phyloP scores from a whole-genome alignment of 441 rosid genomes.

The Pelargonium australe region DNA sequence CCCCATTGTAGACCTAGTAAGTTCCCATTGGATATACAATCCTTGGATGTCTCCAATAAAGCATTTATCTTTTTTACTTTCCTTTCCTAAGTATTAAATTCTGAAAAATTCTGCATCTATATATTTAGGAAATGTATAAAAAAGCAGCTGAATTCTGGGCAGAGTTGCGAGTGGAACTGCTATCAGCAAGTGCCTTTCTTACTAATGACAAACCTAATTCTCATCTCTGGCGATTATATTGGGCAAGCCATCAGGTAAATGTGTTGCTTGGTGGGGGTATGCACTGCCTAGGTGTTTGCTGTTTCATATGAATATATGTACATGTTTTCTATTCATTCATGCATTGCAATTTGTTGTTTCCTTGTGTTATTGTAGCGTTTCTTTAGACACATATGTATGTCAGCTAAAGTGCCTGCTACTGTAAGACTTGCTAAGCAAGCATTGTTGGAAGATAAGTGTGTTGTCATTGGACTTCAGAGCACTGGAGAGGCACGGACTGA shows the following conservation, averaged over 20 bases:
- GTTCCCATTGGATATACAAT: background rate
- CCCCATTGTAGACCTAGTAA: background rate
- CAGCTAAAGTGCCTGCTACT: conserved; percentile 94
- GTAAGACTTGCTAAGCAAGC: conserved; percentile 87
- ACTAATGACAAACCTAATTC: conserved; percentile 68
- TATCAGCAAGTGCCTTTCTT: conserved; percentile 85
- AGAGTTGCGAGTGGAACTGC: conserved; percentile 91
- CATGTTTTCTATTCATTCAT: conserved; percentile 11
- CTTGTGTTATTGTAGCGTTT: conserved; percentile 62
- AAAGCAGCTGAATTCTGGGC: conserved; percentile 99
- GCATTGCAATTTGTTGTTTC: conserved; percentile 17
- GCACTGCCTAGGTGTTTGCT: background rate
- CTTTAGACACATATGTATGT: conserved; percentile 98
- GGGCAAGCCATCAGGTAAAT: conserved; percentile 98
- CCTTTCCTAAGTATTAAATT: background rate
- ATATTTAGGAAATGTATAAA: conserved; percentile 74
- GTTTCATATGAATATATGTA: conserved; percentile 7
- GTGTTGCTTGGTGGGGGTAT: conserved; percentile 21
- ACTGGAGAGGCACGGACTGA: conserved; percentile 99
- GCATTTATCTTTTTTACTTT: background rate
- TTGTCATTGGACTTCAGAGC: conserved; percentile 97
- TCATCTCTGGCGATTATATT: conserved; percentile 95
- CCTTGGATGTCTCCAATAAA: background rate
- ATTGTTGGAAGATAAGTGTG: conserved; percentile 69
- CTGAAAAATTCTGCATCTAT: background rate